Percentiles rank a stretch among this genome's conserved stretches.
These are phyloP conservation scores for Streptanthus diversifolius DNA, from an alignment of 345 rosid species.

Conservation along the genomic window DNA sequence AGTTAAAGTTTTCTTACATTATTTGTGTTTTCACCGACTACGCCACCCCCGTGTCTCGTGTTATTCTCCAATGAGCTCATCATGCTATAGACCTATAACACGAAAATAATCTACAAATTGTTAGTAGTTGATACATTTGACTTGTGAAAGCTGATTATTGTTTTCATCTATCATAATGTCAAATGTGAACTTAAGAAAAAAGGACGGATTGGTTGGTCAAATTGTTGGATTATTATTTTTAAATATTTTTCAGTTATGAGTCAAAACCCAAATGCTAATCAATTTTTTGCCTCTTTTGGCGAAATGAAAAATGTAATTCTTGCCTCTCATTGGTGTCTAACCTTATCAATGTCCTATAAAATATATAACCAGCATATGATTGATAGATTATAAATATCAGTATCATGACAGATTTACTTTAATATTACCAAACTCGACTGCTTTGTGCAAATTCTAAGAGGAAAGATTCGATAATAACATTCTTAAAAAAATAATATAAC, in stretches of 20 bases:
- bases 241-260: not conserved
- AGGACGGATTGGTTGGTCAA: not conserved
- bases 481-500: not conserved
- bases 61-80: constrained; percentile 13
- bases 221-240: not conserved
- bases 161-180: not conserved
- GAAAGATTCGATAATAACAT: not conserved
- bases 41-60: not conserved
- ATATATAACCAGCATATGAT: not conserved
- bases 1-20: constrained; percentile 5
- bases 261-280: not conserved
- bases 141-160: constrained; percentile 3
- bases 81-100: constrained; percentile 22
- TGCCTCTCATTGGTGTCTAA: not conserved
- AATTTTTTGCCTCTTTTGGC: not conserved
- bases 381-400: not conserved
- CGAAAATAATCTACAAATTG: not conserved
- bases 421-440: not conserved
- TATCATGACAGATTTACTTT: not conserved
- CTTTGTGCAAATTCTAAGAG: not conserved
- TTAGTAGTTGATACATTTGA: constrained; percentile 8
- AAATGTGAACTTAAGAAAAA: not conserved
- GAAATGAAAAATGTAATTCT: not conserved
- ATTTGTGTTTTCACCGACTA: constrained; percentile 9
- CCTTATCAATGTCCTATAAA: not conserved